phyloP scores from a whole-genome alignment of 495 filamentous ascomycete genomes.

The Penicillium paradoxum region DNA sequence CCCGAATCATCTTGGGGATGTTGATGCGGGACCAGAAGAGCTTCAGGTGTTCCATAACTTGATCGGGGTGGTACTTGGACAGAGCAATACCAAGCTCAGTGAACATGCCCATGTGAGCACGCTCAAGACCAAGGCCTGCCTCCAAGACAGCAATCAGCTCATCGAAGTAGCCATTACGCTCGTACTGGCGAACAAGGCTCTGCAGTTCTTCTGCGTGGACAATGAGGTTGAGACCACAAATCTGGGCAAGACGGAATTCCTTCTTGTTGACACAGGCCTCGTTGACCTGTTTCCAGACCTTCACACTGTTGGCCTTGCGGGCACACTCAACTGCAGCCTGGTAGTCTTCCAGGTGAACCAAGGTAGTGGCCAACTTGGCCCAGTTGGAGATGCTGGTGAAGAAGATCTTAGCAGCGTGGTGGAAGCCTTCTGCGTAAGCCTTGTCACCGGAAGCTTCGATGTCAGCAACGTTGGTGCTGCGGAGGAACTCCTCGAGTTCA shows the following conservation, averaged over 20 bases:
- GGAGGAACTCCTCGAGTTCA: conserved; percentile 96
- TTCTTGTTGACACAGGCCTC: conserved; percentile 96
- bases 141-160: conserved; percentile 93
- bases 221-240: conserved; percentile 97
- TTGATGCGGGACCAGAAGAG: conserved; percentile 99
- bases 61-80: conserved; percentile 93
- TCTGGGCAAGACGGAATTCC: conserved; percentile 98
- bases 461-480: conserved; percentile 89
- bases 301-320: conserved; percentile 98
- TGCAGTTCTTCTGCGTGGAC: conserved; percentile 96
- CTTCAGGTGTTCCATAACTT: conserved; percentile 97
- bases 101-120: conserved; percentile 93
- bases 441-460: conserved; percentile 96
- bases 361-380: conserved; percentile 96
- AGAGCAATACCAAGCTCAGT: conserved; percentile 92
- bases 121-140: conserved; percentile 91
- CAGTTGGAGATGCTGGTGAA: conserved; percentile 98
- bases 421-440: conserved; percentile 89
- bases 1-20: conserved; percentile 95
- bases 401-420: conserved; percentile 98
- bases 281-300: conserved; percentile 99
- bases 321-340: conserved; percentile 98
- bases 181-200: conserved; percentile 92
- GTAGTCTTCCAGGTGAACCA: conserved; percentile 95
- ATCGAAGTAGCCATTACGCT: conserved; percentile 96